Base-by-base conservation (phyloP, 176 grass and related monocot genomes). In the Triticum dicoccoides region DNA sequence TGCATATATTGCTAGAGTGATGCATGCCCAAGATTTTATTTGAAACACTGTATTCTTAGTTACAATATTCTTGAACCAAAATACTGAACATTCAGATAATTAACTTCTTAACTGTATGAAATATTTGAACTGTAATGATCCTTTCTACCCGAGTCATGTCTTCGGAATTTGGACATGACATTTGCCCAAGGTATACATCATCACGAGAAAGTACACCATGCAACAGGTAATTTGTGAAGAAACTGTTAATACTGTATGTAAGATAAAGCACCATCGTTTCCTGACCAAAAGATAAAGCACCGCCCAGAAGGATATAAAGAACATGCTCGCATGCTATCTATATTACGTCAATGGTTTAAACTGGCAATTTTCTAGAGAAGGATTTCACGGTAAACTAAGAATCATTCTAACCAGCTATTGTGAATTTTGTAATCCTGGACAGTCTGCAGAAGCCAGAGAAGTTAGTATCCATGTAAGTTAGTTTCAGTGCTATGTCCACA, bases 1-100 rank as follows among this genome's bases (percentile, higher is more conserved):
- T 80, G 21, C 35, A 80, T 64, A 83, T 6, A 86, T 73, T 73
- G 65, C 13, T 79, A 33, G 20, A 78, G 54, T 73, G 18, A 11
- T 0, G 20, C 5, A 77, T 66, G 35, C 47, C 49, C 56, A 14
- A 79, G 23, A 27, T 77, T 64, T 65, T 62, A 35, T 61, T 1
- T 65, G 23, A 49, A 71, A 64, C 2, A 78, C 62, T 47, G 12
- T 75, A 65, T 51, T 65, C 44, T 65, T 2, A 45, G 18, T 84
- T 65, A 68, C 24, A 63, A 27, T 12, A 64, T 65, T 65, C 71
- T 38, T 66, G 61, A 34, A 54, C 32, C 12, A 25, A 51, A 65
- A 61, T 27, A 54, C 44, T 85, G 27, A 85, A 77, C 29, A 66
- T 38, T 34, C 4, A 77, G 61, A 77, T 45, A 11, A 77, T 66